Percentiles rank a stretch among this genome's conserved stretches.
These are phyloP conservation scores for Trypanosoma platydactyli DNA, from an alignment of 208 protist species.

Conservation along the genomic window DNA sequence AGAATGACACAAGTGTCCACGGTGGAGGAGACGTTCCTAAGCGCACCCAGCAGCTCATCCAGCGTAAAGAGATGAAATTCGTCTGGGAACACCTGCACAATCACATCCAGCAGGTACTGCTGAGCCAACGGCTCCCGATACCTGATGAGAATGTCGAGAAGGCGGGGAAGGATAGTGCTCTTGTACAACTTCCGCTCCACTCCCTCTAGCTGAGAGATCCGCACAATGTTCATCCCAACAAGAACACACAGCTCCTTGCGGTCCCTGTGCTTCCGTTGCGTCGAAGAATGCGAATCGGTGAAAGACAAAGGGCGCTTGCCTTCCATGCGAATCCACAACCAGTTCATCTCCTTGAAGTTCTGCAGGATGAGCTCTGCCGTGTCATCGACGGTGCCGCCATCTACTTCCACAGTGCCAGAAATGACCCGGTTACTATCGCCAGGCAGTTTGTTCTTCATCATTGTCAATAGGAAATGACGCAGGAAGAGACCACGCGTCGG, in stretches of 20 bases:
- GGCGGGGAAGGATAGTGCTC: conserved; percentile 72
- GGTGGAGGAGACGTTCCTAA: conserved; percentile 59
- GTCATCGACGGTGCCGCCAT: conserved; percentile 88
- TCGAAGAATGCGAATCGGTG: conserved; percentile 17
- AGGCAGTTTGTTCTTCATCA: conserved; percentile 96
- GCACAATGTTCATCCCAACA: conserved; percentile 97
- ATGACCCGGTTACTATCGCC: conserved; percentile 73
- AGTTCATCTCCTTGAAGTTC: conserved; percentile 99
- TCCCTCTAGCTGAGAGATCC: conserved; percentile 95
- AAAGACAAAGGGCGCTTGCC: conserved; percentile 59
- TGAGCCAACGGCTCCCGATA: conserved; percentile 97
- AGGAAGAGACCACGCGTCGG: conserved; percentile 98
- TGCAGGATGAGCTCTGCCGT: conserved; percentile 95
- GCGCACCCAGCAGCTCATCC: conserved; percentile 70
- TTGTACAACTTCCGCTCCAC: conserved; percentile 92
- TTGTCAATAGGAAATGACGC: conserved; percentile 95
- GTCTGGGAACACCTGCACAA: conserved; percentile 98
- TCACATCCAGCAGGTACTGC: conserved; percentile 98
- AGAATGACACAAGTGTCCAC: conserved; percentile 93
- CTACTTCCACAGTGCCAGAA: conserved; percentile 15
- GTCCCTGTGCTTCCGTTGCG: conserved; percentile 86
- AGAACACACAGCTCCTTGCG: conserved; percentile 95
- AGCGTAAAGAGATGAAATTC: conserved; percentile 97
- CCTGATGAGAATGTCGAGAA: conserved; percentile 92
- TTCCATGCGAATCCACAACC: conserved; percentile 99